Base-by-base conservation (phyloP, 352 stramenopile genomes). In the Pythium sp. region DNA sequence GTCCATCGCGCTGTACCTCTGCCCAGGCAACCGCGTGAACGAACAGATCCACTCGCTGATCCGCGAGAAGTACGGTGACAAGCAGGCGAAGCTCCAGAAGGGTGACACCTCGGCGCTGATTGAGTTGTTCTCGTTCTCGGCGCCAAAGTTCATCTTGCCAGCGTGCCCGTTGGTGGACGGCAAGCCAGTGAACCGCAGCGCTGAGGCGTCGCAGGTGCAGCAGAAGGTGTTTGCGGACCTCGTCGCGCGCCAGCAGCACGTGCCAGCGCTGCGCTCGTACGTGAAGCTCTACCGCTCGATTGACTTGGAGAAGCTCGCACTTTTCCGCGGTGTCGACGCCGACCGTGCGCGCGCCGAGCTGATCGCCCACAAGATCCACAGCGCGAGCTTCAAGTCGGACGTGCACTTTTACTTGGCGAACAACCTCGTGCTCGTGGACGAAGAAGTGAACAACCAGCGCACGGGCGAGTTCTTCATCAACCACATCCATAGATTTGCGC, bases 251-350 rank as follows among this genome's bases (percentile, higher is more conserved):
- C 91, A 98, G 74, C 76, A 90, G 65, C 86, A 89, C 61, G 86
- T 98, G 61, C 82, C 91, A 53, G 95, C 94, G 69, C 84, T 99
- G 57, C 81, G 95, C 62, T 98, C 92, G 58, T 99, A 98, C 83
- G 86, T 99, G 72, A 98, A 98, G 72, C 81, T 99, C 7, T 99
- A 99, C 82, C 97, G 94, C 7, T 98, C 94, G 55, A 98, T 99
- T 74, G 84, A 89, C 47, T 75, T 98, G 41, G 87, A 86, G 46
- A 99, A 99, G 81, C 84, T 99, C 28, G 92, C 92, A 22, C 79
- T 81, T 47, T 99, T 98, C 81, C 86, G 86, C 38, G 88, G 85
- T 59, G 78, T 96, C 59, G 86, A 92, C 49, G 70, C 84, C 1
- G 87, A 92, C 67, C 70, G 76, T 14, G 81, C 87, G 38, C 86